Conservation (phyloP, 345 rosid genomes). For the Eutrema heterophyllum region DNA sequence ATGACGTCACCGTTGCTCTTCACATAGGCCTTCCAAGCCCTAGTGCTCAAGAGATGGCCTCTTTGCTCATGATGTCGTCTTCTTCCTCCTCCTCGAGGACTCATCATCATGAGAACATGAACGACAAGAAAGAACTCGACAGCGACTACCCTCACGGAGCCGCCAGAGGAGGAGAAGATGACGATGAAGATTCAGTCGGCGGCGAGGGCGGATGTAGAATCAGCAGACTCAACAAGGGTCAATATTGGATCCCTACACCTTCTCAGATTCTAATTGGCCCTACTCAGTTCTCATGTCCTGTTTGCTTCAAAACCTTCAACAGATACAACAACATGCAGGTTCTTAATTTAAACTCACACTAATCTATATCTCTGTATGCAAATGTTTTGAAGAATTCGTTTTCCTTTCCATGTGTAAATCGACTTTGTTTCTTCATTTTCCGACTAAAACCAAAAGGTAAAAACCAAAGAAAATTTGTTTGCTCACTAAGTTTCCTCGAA, state of each 20-base stretch:
- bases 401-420: background rate
- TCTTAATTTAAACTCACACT: constrained; percentile 4
- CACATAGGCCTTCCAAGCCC: constrained; percentile 95
- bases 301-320: constrained; percentile 92
- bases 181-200: constrained; percentile 47
- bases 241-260: constrained; percentile 98
- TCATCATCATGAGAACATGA: constrained; percentile 18
- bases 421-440: constrained; percentile 7
- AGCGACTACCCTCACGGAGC: background rate
- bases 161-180: constrained; percentile 27
- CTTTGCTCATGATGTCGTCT: constrained; percentile 50
- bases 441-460: constrained; percentile 18
- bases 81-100: constrained; percentile 32
- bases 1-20: constrained; percentile 75
- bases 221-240: constrained; percentile 83
- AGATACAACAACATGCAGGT: constrained; percentile 99
- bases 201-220: constrained; percentile 45
- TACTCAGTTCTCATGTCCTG: constrained; percentile 97
- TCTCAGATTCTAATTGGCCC: constrained; percentile 98
- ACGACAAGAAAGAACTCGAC: constrained; percentile 23
- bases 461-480: constrained; percentile 9
- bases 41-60: constrained; percentile 71
- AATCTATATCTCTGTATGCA: background rate
- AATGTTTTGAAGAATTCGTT: background rate
- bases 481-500: constrained; percentile 23